These are phyloP conservation scores for Phytophthora podocarpi DNA, from an alignment of 352 stramenopile species.

Conservation along the genomic window DNA sequence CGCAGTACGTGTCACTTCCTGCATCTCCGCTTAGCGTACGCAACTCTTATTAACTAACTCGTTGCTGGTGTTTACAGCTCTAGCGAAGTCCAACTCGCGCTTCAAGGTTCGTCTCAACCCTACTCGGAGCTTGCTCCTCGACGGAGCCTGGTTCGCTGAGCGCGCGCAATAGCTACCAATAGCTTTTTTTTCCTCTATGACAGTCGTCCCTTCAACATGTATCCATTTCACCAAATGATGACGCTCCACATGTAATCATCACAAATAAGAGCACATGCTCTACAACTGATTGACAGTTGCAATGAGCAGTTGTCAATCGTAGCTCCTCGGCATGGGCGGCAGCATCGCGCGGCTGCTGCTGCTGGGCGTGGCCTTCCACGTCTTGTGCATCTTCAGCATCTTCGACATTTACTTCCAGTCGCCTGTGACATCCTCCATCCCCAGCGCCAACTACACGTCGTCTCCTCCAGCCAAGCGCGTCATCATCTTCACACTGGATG, in stretches of 20 bases:
- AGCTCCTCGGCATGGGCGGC: constrained; percentile 2
- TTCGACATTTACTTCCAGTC: constrained; percentile 92
- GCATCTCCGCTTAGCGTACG: background rate
- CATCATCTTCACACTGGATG: constrained; percentile 83
- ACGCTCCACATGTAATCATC: no score
- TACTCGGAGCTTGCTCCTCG: constrained; percentile 45
- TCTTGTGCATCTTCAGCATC: constrained; percentile 80
- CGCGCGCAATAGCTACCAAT: constrained; percentile 15
- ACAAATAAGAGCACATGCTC: no score
- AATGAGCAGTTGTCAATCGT: background rate
- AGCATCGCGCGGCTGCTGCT: constrained; percentile 48
- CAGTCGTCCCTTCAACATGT: constrained; percentile 7
- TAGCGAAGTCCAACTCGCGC: constrained; percentile 51
- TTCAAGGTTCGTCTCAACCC: constrained; percentile 46
- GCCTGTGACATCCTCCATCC: constrained; percentile 63
- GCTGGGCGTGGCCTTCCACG: constrained; percentile 80
- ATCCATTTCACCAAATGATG: constrained; percentile 3
- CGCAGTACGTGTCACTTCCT: constrained; percentile 49
- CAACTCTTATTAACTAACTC: constrained; percentile 9
- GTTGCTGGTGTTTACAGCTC: constrained; percentile 28
- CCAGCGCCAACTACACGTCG: constrained; percentile 40
- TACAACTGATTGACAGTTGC: background rate
- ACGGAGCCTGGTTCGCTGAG: constrained; percentile 55
- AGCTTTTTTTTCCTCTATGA: no score
- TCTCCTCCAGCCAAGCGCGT: constrained; percentile 62